Evolutionary conservation across 139 green algal species (phyloP).

Genomic region (Chlorella sorokiniana): DNA sequence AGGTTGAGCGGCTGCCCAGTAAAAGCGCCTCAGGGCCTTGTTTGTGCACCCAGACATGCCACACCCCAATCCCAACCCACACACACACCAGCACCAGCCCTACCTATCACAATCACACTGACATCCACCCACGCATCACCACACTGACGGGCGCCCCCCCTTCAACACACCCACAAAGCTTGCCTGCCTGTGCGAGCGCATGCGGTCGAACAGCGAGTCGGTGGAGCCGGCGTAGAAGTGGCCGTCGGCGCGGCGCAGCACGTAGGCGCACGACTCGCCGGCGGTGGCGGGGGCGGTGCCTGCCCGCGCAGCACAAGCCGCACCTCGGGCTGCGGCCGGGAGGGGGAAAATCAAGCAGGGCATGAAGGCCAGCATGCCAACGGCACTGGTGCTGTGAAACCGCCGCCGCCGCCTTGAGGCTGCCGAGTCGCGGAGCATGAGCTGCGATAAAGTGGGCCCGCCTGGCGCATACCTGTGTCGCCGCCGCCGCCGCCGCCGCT

Average conservation of each 20-base stretch:
- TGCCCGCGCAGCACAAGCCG: conserved; percentile 37
- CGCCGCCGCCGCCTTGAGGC: not conserved
- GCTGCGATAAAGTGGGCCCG: too few relatives aligned
- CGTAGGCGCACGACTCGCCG: conserved; percentile 59
- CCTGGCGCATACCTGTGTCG: not conserved
- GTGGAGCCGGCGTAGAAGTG: conserved; percentile 56
- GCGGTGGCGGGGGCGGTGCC: conserved; percentile 42
- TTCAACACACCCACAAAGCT: not conserved
- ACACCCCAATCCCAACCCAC: not conserved
- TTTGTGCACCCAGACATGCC: not conserved
- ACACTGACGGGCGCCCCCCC: not conserved
- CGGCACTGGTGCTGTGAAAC: not conserved
- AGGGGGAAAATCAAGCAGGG: not conserved
- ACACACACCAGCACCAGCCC: not conserved
- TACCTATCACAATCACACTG: too few relatives aligned
- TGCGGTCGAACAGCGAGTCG: conserved; percentile 50
- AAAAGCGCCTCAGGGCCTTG: not conserved
- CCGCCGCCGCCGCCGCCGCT: not conserved
- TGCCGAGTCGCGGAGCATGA: not conserved
- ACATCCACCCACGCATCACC: not conserved
- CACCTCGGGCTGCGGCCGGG: not conserved
- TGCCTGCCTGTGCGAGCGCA: conserved; percentile 29
- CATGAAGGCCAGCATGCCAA: too few relatives aligned
- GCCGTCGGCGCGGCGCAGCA: conserved; percentile 53
- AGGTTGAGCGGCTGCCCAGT: not conserved